Conservation (phyloP, 73 alveolate species). For the Blepharisma stoltei region DNA sequence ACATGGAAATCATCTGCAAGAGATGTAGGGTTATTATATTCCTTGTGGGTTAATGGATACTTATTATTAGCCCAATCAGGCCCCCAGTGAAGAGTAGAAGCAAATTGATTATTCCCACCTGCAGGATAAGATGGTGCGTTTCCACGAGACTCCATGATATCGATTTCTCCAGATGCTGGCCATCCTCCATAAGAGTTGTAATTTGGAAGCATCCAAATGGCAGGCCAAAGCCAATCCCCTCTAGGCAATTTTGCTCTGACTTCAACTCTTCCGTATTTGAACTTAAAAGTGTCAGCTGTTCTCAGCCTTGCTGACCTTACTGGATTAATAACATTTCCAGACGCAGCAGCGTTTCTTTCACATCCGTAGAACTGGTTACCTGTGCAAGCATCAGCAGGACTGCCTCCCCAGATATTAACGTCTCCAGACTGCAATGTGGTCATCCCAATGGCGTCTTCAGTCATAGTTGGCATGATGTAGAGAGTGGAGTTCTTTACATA, state of each 20-base stretch:
- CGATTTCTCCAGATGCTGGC: slow-evolving; percentile 88
- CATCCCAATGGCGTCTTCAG: slow-evolving; percentile 47
- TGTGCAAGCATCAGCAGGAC: slow-evolving; percentile 59
- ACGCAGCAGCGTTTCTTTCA: slow-evolving; percentile 52
- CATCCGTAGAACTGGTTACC: slow-evolving; percentile 57
- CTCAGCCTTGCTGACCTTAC: slow-evolving; percentile 66
- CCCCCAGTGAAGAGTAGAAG: slow-evolving; percentile 76
- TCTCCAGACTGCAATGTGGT: slow-evolving; percentile 33
- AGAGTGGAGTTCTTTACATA: slow-evolving; percentile 45
- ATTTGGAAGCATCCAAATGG: slow-evolving; percentile 84
- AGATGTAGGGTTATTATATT: slow-evolving; percentile 29
- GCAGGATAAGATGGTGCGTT: slow-evolving; percentile 46
- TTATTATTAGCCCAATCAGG: slow-evolving; percentile 61
- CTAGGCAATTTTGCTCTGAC: slow-evolving; percentile 65
- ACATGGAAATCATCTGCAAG: slow-evolving; percentile 55
- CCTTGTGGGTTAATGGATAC: slow-evolving; percentile 30
- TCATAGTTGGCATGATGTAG: slow-evolving; percentile 50
- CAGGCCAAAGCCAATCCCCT: slow-evolving; percentile 87
- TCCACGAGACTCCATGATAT: slow-evolving; percentile 76
- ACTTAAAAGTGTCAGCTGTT: slow-evolving; percentile 54
- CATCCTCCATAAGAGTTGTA: slow-evolving; percentile 62
- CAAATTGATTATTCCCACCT: slow-evolving; percentile 59
- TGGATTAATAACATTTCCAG: slow-evolving; percentile 53
- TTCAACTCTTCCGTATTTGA: slow-evolving; percentile 82
- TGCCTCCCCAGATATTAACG: slow-evolving; percentile 51